Percentiles rank a stretch among this genome's conserved stretches.
Evolutionary conservation across 2,329 filamentous ascomycete genomes (phyloP).

Genomic region (Nigrospora oryzae): DNA sequence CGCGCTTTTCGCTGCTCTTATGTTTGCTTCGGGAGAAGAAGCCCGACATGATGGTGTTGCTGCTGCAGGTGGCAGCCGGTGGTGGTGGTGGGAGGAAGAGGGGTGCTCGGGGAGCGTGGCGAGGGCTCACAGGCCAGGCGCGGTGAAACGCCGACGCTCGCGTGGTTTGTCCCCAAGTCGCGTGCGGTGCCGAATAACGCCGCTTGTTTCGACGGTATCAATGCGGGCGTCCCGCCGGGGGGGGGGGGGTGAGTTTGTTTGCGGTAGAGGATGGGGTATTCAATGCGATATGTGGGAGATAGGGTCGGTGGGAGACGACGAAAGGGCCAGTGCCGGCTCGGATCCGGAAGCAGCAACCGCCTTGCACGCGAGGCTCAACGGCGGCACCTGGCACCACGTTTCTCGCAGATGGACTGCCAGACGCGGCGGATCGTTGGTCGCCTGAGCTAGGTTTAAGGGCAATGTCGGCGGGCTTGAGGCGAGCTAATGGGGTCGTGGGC

Average conservation of each 20-base stretch:
- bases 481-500: too few species aligned
- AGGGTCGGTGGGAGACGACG: too few species aligned
- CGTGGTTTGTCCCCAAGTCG: slow-evolving; percentile 10
- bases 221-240: slow-evolving; percentile 7
- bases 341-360: too few species aligned
- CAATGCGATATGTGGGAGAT: neutral
- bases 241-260: slow-evolving; percentile 4
- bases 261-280: neutral
- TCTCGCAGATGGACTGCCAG: too few species aligned
- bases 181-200: too few species aligned
- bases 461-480: too few species aligned
- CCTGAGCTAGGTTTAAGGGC: too few species aligned
- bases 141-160: slow-evolving; percentile 16
- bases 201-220: neutral
- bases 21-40: slow-evolving; percentile 90
- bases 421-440: too few species aligned
- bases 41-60: slow-evolving; percentile 44
- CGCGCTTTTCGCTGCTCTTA: slow-evolving; percentile 58
- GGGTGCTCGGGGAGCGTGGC: neutral
- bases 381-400: too few species aligned
- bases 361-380: too few species aligned
- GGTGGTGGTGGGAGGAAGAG: slow-evolving; percentile 5
- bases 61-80: slow-evolving; percentile 1
- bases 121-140: slow-evolving; percentile 3
- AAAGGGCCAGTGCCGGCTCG: too few species aligned